Evolutionary conservation across 2,329 filamentous ascomycete genomes (phyloP), one percentile per base, ranked within the genome.

Genomic region (Diaporthe velutina): DNA sequence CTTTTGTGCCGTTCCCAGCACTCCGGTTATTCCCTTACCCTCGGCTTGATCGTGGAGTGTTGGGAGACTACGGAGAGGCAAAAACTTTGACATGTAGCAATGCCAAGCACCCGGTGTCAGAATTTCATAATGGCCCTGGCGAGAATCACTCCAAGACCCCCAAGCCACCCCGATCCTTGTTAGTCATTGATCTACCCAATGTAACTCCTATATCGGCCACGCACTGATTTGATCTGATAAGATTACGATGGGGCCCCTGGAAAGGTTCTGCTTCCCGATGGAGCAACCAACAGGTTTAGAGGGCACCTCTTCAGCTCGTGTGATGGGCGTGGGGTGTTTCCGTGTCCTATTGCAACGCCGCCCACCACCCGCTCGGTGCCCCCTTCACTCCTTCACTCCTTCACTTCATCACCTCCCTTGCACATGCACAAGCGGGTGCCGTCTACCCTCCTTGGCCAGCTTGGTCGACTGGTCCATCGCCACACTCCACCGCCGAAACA

Each of bases 161-260:
- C 40, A 45, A 71, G 68, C 6, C 68, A 48, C 40, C 68, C 54
- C 68, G 60, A 71, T 55, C 68, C 68, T 40, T 71, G 54, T 71
- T 71, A 50, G 40, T 71, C 55, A 60, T 15, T 71, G 68, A 60
- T 60, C 68, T 71, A 42, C 68, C 28, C 40, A 30, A 60, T 38
- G 55, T 9, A 22, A 71, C 68, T 71, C 68, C 68, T 60, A 70
- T 58, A 70, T 70, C 67, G 68, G 52, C 67, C 52, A 45, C 25
- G 38, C 15, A 58, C 67, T 70, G 67, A 70, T 70, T 60, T 60
- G 33, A 71, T 71, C 68, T 71, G 68, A 71, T 71, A 71, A 71
- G 68, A 71, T 71, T 71, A 71, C 54, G 55, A 42, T 38, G 40
- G 54, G 68, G 17, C 68, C 30, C 54, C 68, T 60, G 40, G 54